These are phyloP conservation scores for Pseudozyma sp. DNA, from an alignment of 1,284 basidiomycete species.

Conservation along the genomic window DNA sequence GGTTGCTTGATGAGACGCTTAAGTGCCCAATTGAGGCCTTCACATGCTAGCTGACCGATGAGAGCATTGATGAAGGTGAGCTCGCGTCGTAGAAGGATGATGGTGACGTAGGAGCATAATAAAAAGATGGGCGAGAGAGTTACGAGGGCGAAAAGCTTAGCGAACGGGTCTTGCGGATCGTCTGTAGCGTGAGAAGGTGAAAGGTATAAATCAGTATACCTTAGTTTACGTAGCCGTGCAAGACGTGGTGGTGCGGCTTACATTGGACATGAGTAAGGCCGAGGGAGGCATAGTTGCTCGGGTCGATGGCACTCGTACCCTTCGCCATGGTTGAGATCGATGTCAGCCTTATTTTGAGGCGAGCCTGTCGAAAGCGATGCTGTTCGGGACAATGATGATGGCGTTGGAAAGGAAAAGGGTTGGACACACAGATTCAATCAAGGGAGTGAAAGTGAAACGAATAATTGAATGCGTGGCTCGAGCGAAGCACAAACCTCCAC, in stretches of 20 bases:
- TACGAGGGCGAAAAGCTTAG: slow-evolving; percentile 57
- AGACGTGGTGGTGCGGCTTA: slow-evolving; percentile 15
- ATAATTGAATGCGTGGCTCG: slow-evolving; percentile 12
- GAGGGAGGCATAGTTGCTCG: slow-evolving; percentile 54
- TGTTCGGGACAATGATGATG: neutral
- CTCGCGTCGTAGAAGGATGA: slow-evolving; percentile 82
- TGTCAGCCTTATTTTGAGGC: neutral
- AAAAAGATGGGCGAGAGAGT: slow-evolving; percentile 66
- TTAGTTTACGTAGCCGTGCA: neutral
- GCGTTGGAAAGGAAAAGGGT: neutral
- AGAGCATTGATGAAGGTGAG: slow-evolving; percentile 83
- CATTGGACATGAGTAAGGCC: slow-evolving; percentile 65
- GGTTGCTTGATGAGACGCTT: slow-evolving; percentile 79
- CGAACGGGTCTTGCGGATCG: slow-evolving; percentile 54
- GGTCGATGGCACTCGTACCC: slow-evolving; percentile 52
- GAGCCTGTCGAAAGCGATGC: neutral
- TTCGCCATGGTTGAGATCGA: slow-evolving; percentile 22
- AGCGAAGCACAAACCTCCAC: neutral
- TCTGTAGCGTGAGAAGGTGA: slow-evolving; percentile 7
- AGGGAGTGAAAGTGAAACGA: neutral
- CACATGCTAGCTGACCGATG: slow-evolving; percentile 80
- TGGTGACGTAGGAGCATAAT: slow-evolving; percentile 76
- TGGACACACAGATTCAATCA: neutral
- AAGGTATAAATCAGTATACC: neutral
- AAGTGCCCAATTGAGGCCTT: slow-evolving; percentile 78